phyloP scores from a whole-genome alignment of 2,329 filamentous ascomycete species.

The Penicillium sp. region DNA sequence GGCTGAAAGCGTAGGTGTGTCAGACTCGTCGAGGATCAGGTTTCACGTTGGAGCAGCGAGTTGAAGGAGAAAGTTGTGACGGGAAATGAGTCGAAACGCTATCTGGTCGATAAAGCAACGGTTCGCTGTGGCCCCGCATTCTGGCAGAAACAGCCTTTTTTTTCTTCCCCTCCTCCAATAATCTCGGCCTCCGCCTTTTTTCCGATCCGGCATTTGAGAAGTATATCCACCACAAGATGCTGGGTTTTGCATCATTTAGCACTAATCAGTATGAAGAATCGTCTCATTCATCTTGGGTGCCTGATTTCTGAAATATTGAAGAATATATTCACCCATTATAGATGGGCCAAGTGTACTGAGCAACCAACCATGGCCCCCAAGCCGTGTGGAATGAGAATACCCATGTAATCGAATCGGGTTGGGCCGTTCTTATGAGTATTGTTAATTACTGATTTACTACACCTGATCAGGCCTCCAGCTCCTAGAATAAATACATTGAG shows the following conservation, averaged over 20 bases:
- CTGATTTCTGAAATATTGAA: no score
- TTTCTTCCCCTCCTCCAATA: background rate
- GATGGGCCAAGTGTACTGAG: background rate
- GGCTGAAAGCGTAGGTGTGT: background rate
- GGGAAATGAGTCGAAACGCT: slow-evolving; percentile 4
- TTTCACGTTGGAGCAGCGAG: background rate
- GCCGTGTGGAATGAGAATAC: no score
- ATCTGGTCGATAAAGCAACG: slow-evolving; percentile 16
- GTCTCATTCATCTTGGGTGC: no score
- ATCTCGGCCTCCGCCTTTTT: background rate
- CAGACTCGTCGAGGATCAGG: background rate
- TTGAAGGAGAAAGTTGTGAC: background rate
- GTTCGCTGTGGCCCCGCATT: slow-evolving; percentile 15
- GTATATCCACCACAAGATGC: background rate
- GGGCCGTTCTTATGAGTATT: no score
- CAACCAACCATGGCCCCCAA: background rate
- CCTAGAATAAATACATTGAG: background rate
- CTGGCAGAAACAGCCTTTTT: slow-evolving; percentile 12
- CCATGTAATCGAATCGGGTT: no score
- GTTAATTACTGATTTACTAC: no score
- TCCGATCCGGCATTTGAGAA: background rate
- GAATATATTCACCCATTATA: no score
- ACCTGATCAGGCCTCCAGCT: no score
- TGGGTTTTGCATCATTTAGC: background rate
- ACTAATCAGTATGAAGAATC: no score